These are phyloP conservation scores for Sporisorium iseilematis-ciliati DNA, from an alignment of 1,284 basidiomycete genomes.

Conservation along the genomic window DNA sequence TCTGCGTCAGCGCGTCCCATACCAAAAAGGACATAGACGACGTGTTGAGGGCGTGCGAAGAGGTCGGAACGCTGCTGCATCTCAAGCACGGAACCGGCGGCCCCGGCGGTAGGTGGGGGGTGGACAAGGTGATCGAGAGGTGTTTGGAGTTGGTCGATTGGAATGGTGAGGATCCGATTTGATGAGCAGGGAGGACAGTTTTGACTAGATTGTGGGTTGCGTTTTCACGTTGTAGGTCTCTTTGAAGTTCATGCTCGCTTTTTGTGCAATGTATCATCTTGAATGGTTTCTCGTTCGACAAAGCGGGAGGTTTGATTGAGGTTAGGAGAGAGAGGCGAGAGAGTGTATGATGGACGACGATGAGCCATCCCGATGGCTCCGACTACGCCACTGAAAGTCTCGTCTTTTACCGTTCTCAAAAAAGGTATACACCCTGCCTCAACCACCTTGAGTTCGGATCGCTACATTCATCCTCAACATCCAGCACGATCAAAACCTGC, in stretches of 20 bases:
- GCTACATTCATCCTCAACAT: too few relatives aligned
- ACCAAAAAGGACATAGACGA: slow-evolving; percentile 96
- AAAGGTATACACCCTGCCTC: too few relatives aligned
- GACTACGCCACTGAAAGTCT: too few relatives aligned
- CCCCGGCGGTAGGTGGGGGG: slow-evolving; percentile 79
- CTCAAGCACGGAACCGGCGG: slow-evolving; percentile 79
- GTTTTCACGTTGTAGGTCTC: not conserved
- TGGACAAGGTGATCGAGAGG: slow-evolving; percentile 81
- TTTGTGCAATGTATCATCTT: too few relatives aligned
- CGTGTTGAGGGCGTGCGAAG: slow-evolving; percentile 88
- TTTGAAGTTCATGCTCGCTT: not conserved
- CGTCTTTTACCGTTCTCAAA: too few relatives aligned
- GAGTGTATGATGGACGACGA: too few relatives aligned
- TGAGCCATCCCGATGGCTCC: too few relatives aligned
- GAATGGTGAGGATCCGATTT: slow-evolving; percentile 62
- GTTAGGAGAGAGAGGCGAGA: too few relatives aligned
- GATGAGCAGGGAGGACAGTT: not conserved
- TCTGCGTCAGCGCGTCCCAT: slow-evolving; percentile 93
- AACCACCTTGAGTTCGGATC: too few relatives aligned
- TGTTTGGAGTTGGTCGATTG: slow-evolving; percentile 81
- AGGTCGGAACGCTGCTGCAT: slow-evolving; percentile 87
- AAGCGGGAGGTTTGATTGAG: too few relatives aligned
- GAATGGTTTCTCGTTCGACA: too few relatives aligned
- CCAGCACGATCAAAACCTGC: too few relatives aligned
- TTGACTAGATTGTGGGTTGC: not conserved